Percentiles rank a stretch among this genome's conserved stretches.
Conservation (phyloP, 768 basidiomycete species). For the Lactarius hengduanensis region DNA sequence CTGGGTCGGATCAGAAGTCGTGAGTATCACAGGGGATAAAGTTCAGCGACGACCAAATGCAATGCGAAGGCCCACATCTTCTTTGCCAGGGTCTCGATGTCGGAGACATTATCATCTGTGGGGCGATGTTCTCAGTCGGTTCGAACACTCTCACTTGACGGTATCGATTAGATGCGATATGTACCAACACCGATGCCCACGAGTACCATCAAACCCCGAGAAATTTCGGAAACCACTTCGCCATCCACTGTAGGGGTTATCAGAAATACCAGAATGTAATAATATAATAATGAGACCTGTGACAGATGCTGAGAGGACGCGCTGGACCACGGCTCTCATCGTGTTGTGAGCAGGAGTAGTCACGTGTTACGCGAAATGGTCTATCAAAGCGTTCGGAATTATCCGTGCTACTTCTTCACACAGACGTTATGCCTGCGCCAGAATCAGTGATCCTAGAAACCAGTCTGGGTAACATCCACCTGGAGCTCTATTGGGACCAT, state of each 20-base stretch:
- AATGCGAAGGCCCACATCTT: slow-evolving; percentile 63
- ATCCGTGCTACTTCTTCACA: background rate
- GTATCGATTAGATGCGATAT: slow-evolving; percentile 22
- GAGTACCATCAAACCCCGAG: slow-evolving; percentile 83
- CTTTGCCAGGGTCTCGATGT: slow-evolving; percentile 69
- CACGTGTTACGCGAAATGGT: background rate
- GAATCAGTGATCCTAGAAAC: slow-evolving; percentile 78
- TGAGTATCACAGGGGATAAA: slow-evolving; percentile 3
- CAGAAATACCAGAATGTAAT: background rate
- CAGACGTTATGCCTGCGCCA: slow-evolving; percentile 17
- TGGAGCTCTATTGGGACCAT: slow-evolving; percentile 93
- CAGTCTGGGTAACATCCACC: slow-evolving; percentile 77
- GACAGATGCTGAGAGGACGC: slow-evolving; percentile 83
- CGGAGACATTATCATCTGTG: slow-evolving; percentile 76
- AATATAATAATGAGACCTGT: slow-evolving; percentile 46
- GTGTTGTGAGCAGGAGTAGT: background rate
- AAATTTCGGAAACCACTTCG: slow-evolving; percentile 77
- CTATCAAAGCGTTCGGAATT: background rate
- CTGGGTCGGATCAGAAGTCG: slow-evolving; percentile 38
- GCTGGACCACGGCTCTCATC: slow-evolving; percentile 83
- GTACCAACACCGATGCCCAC: slow-evolving; percentile 84
- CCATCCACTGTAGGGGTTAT: slow-evolving; percentile 59
- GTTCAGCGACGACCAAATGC: background rate
- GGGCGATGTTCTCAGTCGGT: slow-evolving; percentile 33
- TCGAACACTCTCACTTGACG: slow-evolving; percentile 13